A percentile compares a stretch with the other conserved stretches of the same genome.
These are phyloP conservation scores for Exophiala viscosa DNA, from an alignment of 2,329 filamentous ascomycete genomes.

Conservation along the genomic window DNA sequence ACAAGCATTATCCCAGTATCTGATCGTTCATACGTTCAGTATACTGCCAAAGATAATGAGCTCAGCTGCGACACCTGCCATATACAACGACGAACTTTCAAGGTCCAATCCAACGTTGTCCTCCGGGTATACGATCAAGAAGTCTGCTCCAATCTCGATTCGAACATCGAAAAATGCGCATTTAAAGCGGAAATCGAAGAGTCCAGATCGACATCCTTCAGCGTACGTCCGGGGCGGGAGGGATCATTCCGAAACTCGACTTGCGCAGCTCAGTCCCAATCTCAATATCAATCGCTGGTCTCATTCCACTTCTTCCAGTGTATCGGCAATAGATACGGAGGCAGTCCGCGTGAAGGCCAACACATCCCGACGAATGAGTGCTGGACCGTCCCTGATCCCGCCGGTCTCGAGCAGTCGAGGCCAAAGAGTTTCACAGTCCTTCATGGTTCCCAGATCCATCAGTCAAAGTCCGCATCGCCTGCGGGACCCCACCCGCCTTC, in stretches of 20 bases:
- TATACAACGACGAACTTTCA: slow-evolving; percentile 31
- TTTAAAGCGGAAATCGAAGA: slow-evolving; percentile 23
- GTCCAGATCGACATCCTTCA: slow-evolving; percentile 23
- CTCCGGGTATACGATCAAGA: slow-evolving; percentile 41
- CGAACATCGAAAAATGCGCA: slow-evolving; percentile 30
- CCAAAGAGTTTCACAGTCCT: slow-evolving; percentile 1
- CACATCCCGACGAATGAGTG: slow-evolving; percentile 20
- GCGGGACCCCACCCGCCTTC: slow-evolving; percentile 8
- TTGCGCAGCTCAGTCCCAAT: slow-evolving; percentile 20
- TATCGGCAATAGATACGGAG: slow-evolving; percentile 29
- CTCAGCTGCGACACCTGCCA: slow-evolving; percentile 10
- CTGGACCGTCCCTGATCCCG: slow-evolving; percentile 13
- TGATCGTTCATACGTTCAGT: slow-evolving; percentile 1
- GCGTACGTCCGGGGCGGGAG: slow-evolving; percentile 11
- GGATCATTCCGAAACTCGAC: slow-evolving; percentile 18
- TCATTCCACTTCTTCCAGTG: slow-evolving; percentile 53
- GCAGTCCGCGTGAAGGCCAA: slow-evolving; percentile 20
- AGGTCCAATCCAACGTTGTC: slow-evolving; percentile 45
- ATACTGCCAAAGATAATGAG: slow-evolving; percentile 15
- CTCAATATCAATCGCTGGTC: slow-evolving; percentile 56
- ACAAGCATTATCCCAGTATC: slow-evolving; percentile 8
- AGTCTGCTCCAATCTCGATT: slow-evolving; percentile 37
- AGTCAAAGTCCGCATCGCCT: slow-evolving; percentile 21
- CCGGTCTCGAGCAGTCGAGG: slow-evolving; percentile 2
- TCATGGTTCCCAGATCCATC: slow-evolving; percentile 16